These are phyloP conservation scores for Halophytophthora polymorphica DNA, from an alignment of 352 stramenopile genomes.

Conservation along the genomic window DNA sequence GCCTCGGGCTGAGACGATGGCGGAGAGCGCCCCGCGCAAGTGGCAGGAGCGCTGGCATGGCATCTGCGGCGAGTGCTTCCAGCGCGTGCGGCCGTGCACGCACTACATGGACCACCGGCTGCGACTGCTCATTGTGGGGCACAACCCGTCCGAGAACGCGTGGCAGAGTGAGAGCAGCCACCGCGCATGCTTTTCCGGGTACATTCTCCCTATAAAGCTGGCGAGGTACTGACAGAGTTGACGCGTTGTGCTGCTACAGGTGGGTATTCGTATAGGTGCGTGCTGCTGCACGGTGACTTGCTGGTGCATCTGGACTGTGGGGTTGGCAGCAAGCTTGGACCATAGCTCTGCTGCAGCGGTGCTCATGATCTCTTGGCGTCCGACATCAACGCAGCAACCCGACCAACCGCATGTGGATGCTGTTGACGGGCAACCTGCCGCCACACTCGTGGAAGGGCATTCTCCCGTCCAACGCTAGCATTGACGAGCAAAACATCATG, in stretches of 20 bases:
- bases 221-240: no score
- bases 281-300: neutral
- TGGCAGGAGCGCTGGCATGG: slow-evolving; percentile 84
- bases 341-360: neutral
- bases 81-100: slow-evolving; percentile 35
- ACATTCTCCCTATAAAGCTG: no score
- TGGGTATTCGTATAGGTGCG: slow-evolving; percentile 61
- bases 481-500: slow-evolving; percentile 74
- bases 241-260: slow-evolving; percentile 8
- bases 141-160: slow-evolving; percentile 90
- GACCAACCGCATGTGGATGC: slow-evolving; percentile 87
- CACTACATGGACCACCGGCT: slow-evolving; percentile 67
- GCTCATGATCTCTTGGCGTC: neutral
- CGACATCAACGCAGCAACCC: slow-evolving; percentile 56
- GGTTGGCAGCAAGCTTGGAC: neutral
- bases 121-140: slow-evolving; percentile 80
- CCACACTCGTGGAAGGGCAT: slow-evolving; percentile 60
- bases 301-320: neutral
- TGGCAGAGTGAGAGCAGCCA: slow-evolving; percentile 52
- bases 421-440: slow-evolving; percentile 67
- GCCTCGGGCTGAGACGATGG: neutral
- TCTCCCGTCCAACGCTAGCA: slow-evolving; percentile 45
- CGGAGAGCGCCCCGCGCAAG: slow-evolving; percentile 18
- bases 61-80: slow-evolving; percentile 76
- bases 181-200: no score